Evolutionary conservation across 2,329 filamentous ascomycete genomes (phyloP).

Genomic region (Xylariaceae sp.): DNA sequence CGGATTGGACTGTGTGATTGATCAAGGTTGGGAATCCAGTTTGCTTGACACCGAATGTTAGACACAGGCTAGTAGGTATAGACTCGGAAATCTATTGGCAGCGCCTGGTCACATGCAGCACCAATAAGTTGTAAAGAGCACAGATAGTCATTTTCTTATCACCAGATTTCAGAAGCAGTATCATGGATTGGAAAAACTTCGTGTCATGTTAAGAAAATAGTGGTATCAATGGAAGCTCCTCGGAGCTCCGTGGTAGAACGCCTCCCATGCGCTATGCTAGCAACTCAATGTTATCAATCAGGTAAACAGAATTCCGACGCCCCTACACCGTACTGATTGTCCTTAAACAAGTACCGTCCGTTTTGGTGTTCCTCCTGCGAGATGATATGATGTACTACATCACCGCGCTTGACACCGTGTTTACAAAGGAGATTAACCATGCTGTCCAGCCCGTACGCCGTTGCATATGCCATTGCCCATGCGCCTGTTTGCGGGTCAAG

Average conservation of each 20-base stretch:
- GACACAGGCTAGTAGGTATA: too few species aligned
- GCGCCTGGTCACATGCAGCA: too few species aligned
- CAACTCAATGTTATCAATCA: neutral
- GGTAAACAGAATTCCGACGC: constrained; percentile 12
- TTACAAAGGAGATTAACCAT: constrained; percentile 10
- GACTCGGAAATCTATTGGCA: too few species aligned
- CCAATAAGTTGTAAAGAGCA: too few species aligned
- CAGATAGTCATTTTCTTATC: too few species aligned
- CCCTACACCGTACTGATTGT: constrained; percentile 14
- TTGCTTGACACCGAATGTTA: too few species aligned
- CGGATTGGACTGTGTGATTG: too few species aligned
- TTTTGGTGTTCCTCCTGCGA: constrained; percentile 14
- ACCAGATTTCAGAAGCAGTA: too few species aligned
- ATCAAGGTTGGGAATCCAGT: too few species aligned
- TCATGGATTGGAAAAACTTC: neutral
- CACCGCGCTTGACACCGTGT: constrained; percentile 5
- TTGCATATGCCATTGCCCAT: constrained; percentile 18
- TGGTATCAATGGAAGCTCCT: neutral
- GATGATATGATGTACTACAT: constrained; percentile 13
- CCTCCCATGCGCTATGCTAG: neutral
- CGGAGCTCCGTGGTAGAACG: too few species aligned
- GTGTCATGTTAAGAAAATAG: neutral
- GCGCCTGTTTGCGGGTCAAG: constrained; percentile 7
- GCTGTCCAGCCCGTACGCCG: constrained; percentile 13
- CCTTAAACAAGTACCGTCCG: constrained; percentile 15